Evolutionary conservation across 352 stramenopile species (phyloP).

Genomic region (Phytophthora idaei): DNA sequence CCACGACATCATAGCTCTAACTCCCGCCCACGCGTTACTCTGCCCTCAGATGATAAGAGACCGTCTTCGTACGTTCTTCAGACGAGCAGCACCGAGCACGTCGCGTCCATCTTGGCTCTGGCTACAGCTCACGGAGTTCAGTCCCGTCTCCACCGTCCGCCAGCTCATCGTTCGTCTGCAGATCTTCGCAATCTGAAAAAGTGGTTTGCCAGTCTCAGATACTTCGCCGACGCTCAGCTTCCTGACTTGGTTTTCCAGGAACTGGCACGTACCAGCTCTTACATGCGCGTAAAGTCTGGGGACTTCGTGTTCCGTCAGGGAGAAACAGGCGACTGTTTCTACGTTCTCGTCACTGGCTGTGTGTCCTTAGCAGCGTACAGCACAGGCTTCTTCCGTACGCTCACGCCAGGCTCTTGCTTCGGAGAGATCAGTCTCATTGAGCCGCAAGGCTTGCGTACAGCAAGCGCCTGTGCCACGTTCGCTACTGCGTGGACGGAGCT

Average conservation of each 20-base stretch:
- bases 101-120: constrained; percentile 43
- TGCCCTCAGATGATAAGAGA: constrained; percentile 7
- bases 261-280: constrained; percentile 53
- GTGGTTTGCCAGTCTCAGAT: constrained; percentile 70
- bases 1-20: background rate
- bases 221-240: constrained; percentile 63
- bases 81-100: constrained; percentile 43
- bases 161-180: constrained; percentile 38
- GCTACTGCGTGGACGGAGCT: constrained; percentile 52
- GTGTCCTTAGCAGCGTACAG: constrained; percentile 69
- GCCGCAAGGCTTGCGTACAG: constrained; percentile 52
- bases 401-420: constrained; percentile 70
- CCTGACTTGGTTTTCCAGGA: constrained; percentile 60
- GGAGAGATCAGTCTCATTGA: constrained; percentile 78
- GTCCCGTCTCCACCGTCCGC: constrained; percentile 43
- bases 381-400: constrained; percentile 71
- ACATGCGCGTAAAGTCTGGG: constrained; percentile 45
- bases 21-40: too few species aligned
- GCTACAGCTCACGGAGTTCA: constrained; percentile 40
- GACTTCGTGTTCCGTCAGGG: constrained; percentile 79
- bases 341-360: constrained; percentile 71
- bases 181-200: constrained; percentile 68
- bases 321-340: constrained; percentile 72
- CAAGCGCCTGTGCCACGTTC: constrained; percentile 72
- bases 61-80: constrained; percentile 45